A percentile compares a stretch with the other conserved stretches of the same genome.
phyloP scores from a whole-genome alignment of 805 yeast genomes.

The Novakomyces olei region DNA sequence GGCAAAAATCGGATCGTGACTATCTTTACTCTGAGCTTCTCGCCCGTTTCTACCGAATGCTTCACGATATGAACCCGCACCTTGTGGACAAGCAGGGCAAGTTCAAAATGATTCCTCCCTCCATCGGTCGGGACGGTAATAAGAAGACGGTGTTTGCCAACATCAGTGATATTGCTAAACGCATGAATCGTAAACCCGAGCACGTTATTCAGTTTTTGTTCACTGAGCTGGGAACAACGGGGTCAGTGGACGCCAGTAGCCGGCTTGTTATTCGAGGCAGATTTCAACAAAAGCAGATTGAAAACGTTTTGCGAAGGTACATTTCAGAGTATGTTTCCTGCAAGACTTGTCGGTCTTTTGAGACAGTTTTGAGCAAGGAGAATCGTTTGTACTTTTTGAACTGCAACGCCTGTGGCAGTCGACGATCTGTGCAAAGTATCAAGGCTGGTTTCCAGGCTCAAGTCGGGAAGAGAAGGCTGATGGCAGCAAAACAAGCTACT shows the following conservation, averaged over 20 bases:
- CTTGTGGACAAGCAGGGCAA: slow-evolving; percentile 84
- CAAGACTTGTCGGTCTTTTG: slow-evolving; percentile 95
- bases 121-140: slow-evolving; percentile 88
- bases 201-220: slow-evolving; percentile 90
- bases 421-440: slow-evolving; percentile 89
- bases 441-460: slow-evolving; percentile 99
- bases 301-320: slow-evolving; percentile 85
- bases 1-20: slow-evolving; percentile 24
- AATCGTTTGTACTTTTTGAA: slow-evolving; percentile 94
- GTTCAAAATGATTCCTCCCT: slow-evolving; percentile 93
- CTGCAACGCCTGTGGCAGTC: slow-evolving; percentile 93
- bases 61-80: slow-evolving; percentile 90
- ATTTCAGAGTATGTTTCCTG: slow-evolving; percentile 93
- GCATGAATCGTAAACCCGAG: slow-evolving; percentile 88
- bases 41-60: slow-evolving; percentile 62
- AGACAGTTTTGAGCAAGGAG: slow-evolving; percentile 88
- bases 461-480: slow-evolving; percentile 51
- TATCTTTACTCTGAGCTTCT: slow-evolving; percentile 57
- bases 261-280: slow-evolving; percentile 95
- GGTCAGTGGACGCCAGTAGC: slow-evolving; percentile 95
- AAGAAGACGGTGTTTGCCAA: slow-evolving; percentile 92
- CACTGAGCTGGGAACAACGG: slow-evolving; percentile 98
- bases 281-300: slow-evolving; percentile 93
- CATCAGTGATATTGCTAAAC: slow-evolving; percentile 82
- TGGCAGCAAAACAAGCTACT: too few relatives aligned